Percentiles rank a stretch among this genome's conserved stretches.
Evolutionary conservation across 805 yeast species (phyloP).

Genomic region (Suhomyces sp.): DNA sequence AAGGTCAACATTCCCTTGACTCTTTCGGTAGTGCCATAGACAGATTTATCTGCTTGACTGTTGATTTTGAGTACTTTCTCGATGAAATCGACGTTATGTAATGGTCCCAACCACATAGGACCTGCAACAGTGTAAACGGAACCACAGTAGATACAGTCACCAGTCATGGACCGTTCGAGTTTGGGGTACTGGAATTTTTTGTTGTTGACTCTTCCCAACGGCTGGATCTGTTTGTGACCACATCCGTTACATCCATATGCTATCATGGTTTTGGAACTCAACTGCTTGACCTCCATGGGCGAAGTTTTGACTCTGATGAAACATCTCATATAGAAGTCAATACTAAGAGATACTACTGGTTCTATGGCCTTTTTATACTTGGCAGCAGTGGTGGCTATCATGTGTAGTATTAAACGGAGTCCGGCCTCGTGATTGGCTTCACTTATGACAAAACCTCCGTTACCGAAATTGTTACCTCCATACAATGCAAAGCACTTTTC

Average conservation of each 20-base stretch:
- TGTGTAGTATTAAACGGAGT: constrained; percentile 71
- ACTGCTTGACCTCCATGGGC: constrained; percentile 77
- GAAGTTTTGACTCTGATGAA: constrained; percentile 75
- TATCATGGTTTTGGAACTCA: constrained; percentile 73
- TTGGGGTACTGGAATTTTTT: constrained; percentile 56
- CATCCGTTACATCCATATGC: constrained; percentile 88
- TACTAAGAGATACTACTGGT: constrained; percentile 80
- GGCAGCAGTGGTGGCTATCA: constrained; percentile 81
- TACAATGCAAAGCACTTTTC: constrained; percentile 94
- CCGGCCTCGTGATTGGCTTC: constrained; percentile 95
- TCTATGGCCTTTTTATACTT: constrained; percentile 83
- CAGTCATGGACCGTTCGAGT: constrained; percentile 5
- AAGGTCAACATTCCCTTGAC: constrained; percentile 90
- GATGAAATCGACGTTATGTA: constrained; percentile 71
- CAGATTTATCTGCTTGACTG: constrained; percentile 46
- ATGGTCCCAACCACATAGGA: constrained; percentile 81
- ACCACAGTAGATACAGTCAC: constrained; percentile 71
- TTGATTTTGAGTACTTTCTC: constrained; percentile 58
- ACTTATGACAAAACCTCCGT: constrained; percentile 38
- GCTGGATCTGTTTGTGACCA: constrained; percentile 67
- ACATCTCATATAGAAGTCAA: constrained; percentile 89
- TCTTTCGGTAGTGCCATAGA: constrained; percentile 77
- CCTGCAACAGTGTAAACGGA: constrained; percentile 78
- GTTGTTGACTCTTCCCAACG: constrained; percentile 59
- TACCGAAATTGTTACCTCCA: constrained; percentile 87